These are phyloP conservation scores for Xylaria nigripes DNA, from an alignment of 495 filamentous ascomycete genomes.

Conservation along the genomic window DNA sequence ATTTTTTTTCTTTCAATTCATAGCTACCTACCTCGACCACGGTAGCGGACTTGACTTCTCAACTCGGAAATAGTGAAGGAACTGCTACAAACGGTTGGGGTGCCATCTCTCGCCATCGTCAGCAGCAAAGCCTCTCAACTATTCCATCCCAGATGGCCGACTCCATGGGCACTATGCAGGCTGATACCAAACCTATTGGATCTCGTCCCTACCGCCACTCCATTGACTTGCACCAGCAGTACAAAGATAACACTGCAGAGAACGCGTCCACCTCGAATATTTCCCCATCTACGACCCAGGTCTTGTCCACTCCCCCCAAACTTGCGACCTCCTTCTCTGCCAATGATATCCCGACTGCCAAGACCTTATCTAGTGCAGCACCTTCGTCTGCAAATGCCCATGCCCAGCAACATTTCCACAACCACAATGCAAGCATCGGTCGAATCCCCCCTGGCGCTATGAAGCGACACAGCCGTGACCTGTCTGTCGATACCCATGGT, in stretches of 20 bases:
- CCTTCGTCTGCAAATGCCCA: constrained; percentile 45
- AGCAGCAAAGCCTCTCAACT: constrained; percentile 74
- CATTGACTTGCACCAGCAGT: constrained; percentile 39
- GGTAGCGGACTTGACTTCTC: constrained; percentile 71
- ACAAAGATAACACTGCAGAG: constrained; percentile 26
- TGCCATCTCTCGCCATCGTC: constrained; percentile 63
- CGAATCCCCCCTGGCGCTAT: constrained; percentile 60
- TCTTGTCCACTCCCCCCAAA: constrained; percentile 52
- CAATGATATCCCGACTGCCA: constrained; percentile 82
- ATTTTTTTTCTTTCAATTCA: constrained; percentile 6
- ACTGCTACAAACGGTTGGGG: constrained; percentile 50
- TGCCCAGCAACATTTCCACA: constrained; percentile 70
- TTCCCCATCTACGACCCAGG: constrained; percentile 32
- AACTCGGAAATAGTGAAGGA: constrained; percentile 55
- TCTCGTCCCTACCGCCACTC: constrained; percentile 49
- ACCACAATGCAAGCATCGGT: constrained; percentile 73
- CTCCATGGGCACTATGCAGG: constrained; percentile 14
- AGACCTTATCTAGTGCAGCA: constrained; percentile 35
- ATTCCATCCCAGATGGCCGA: constrained; percentile 38
- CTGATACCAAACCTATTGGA: constrained; percentile 33
- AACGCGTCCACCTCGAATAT: constrained; percentile 24
- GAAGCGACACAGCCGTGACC: constrained; percentile 59
- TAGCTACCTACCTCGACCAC: constrained; percentile 72
- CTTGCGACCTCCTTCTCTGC: constrained; percentile 84
- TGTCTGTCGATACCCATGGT: constrained; percentile 40